Evolutionary conservation across 2,329 filamentous ascomycete species (phyloP), one percentile per base, ranked within the genome.

Genomic region (Diaporthe caulivora): DNA sequence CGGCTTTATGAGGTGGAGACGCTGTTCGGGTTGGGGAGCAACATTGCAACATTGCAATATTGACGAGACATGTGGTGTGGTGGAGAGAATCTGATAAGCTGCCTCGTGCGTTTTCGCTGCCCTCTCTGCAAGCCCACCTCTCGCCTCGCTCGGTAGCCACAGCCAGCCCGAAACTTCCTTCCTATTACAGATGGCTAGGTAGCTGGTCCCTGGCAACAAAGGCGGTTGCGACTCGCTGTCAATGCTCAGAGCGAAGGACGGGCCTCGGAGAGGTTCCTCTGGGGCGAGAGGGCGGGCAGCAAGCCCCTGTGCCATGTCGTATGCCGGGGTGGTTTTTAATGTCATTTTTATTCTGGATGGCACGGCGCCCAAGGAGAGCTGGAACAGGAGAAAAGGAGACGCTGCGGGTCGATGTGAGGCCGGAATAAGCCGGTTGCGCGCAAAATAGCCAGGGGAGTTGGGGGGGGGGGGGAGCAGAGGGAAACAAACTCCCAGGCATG

Each of bases 341-440:
- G 24, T 47, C 31, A 47, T 49, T 49, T 49, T 64, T 31, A 49
- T 34, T 34, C 29, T 4, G 24, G 29, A 24, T 65, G 60, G 60
- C 26, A 65, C 60, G 29, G 49, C 29, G n/a, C 15, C 60, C 29
- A 49, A 44, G 18, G 18, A 21, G 15, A 34, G 7, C 21, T 64
- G 60, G 26, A 64, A 65, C 62, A 53, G 62, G 62, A 67, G 62
- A 67, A 67, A 53, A 40, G 62, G 62, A 67, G 62, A 24, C 62
- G 53, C 24, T 67, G 62, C 62, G 62, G 62, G 62, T 67, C 62
- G 31, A 29, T 37, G 31, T 44, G 44, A 51, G 47, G 34, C 62
- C 62, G 40, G 47, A 11, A 11, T 40, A 13, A 67, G 62, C 62
- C 62, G 62, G 62, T 65, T 37, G 21, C 62, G 62, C 62, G 62